Base-by-base conservation (phyloP, 164 flowering plant genomes). In the Hamamelis virginiana region DNA sequence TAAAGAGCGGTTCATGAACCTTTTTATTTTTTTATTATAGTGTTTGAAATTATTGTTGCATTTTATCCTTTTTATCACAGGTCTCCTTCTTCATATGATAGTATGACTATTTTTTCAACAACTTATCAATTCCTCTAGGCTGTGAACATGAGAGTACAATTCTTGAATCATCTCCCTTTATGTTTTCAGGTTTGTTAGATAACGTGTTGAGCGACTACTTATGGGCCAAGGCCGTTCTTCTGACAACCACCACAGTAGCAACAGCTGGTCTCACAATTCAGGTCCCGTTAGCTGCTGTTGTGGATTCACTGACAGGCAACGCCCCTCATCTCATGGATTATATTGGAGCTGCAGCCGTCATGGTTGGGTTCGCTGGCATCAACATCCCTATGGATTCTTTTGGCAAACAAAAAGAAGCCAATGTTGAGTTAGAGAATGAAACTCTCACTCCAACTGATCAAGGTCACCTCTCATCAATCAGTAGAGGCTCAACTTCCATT, bases 241-340 rank as follows among this genome's bases (percentile, higher is more conserved):
- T 96, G 38, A 96, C 99, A 10, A 83, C 94, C 1, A 82, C 99
- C 19, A 96, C 98, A 0, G 97, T 91, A 45, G 96, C 99, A 57
- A 91, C 99, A 28, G 97, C 99, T 38, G 97, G 98, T 56, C 92
- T 96, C 27, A 87, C 99, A 12, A 91, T 96, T 74, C 98, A 96
- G 79, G 96, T 92, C 6, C 98, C 99, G 5, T 69, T 96, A 77
- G 98, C 99, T 51, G 96, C 94, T 25, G 25, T 93, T 50, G 92
- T 93, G 41, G 99, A 96, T 78, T 70, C 92, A 27, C 6, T 95
- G 23, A 87, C 75, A 4, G 96, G 98, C 45, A 82, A 86, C 80
- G 85, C 91, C 12, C 98, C 98, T 28, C 77, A 74, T 76, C 75
- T 81, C 18, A 76, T 83, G 82, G 94, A 92, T 75, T 89, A 90